Base-by-base conservation (phyloP, 192 early-diverging fungal species). In the Thamnidium elegans region DNA sequence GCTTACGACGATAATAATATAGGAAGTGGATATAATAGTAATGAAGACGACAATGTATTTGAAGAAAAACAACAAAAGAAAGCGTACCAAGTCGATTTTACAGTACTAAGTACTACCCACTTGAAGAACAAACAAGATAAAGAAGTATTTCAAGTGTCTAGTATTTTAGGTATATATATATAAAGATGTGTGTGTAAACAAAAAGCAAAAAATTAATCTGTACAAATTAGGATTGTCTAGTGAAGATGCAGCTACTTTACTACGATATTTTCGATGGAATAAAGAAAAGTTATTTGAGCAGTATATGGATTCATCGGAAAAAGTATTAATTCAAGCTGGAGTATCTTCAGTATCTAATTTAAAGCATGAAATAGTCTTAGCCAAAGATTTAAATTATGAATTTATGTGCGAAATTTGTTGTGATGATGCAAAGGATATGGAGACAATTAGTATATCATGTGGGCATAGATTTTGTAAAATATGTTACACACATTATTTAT, bases 401-500 rank as follows among this genome's bases (percentile, higher is more conserved):
- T 95, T 96, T 71, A 74, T 78, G 50, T 99, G 98, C 79, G 89
- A 89, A 20, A 94, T 99, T 63, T 99, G 98, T 81, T 97, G 84
- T 73, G 79, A 83, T 54, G 90, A 91, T 62, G 82, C 81, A 43
- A 73, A 78, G 39, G 72, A 67, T 3, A 65, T 85, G 20, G 66
- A 79, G 30, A 90, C 89, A 9, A 67, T 95, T 30, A 88, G 88
- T 31, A 74, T 97, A 50, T 71, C 82, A n/a, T 99, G 98, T 78
- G 81, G 84, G 1, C 95, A 99, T 70, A 70, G 92, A 11, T 98
- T 93, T 79, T 98, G 96, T 74, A 69, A 66, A 20, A 79, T 85
- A 45, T 99, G 98, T 75, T 98, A 96, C 75, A 69, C 72, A 59
- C 87, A 87, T 52, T 98, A 97, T 71, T 71, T 98, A 23, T 78